Evolutionary conservation across 2,329 filamentous ascomycete species (phyloP), one percentile per base, ranked within the genome.

Genomic region (Fusarium chuoi): DNA sequence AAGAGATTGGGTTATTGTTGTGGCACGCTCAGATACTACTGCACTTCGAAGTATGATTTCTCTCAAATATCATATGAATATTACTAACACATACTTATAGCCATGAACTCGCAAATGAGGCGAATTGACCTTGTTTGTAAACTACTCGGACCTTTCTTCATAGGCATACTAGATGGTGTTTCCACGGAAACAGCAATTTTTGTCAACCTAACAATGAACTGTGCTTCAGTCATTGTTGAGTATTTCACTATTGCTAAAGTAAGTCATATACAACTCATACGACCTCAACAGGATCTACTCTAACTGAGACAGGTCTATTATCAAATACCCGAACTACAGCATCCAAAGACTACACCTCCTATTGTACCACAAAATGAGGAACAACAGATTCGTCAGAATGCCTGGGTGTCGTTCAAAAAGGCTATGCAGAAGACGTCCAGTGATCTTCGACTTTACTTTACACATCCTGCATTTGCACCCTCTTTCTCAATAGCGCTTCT

Each of bases 111-210:
- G 6, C 83, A 83, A n/a, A 90, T 91, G 86, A 85, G 89, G n/a
- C 85, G 89, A 9, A 90, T 91, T 49, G 89, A 91, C 66, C 82
- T 91, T 10, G 78, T 88, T 22, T 90, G 89, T 81, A 91, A 91
- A 74, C 82, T 91, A 4, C 64, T 89, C 4, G 89, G 86, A 0
- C 89, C 89, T 0, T 81, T 91, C 5, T 82, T 83, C n/a, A 87
- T 91, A 38, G 85, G 88, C 4, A 75, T 89, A 3, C 72, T 90
- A 1, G 87, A 89, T 54, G 84, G 81, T 1, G 79, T 79, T 5
- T 90, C 88, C 0, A 87, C 87, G 0, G 79, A 75, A 30, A 63
- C 83, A 6, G 89, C 89, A 11, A 87, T 91, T 24, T 77, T 84
- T 42, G 79, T 83, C 2, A 87, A 86, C 7, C 81, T 89, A 5